These are phyloP conservation scores for Sechiopsis laciniata DNA, from an alignment of 306 rosid species.

Conservation along the genomic window DNA sequence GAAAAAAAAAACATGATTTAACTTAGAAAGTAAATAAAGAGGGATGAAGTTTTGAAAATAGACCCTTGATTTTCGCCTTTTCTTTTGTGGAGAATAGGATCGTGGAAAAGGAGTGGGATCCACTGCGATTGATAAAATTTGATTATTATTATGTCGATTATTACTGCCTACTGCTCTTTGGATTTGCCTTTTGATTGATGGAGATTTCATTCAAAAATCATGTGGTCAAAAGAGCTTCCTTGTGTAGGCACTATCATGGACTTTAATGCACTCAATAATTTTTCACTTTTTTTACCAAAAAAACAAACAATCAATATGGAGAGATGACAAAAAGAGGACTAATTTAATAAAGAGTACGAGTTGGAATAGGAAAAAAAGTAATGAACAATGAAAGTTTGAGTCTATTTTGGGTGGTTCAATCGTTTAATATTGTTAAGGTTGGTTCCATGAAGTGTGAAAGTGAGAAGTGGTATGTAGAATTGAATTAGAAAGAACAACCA, in stretches of 20 bases:
- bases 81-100: not conserved
- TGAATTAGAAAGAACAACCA: too few species aligned
- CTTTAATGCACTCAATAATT: not conserved
- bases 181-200: not conserved
- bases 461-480: too few species aligned
- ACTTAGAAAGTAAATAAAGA: too few species aligned
- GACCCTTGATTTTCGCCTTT: not conserved
- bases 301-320: not conserved
- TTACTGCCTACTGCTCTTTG: not conserved
- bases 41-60: not conserved
- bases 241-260: not conserved
- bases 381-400: too few species aligned
- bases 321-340: not conserved
- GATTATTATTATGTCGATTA: not conserved
- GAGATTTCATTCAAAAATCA: slow-evolving; percentile 8
- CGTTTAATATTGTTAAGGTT: too few species aligned
- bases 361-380: not conserved
- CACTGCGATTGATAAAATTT: not conserved
- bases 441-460: too few species aligned
- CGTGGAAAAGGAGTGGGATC: not conserved
- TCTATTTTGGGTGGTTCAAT: too few species aligned
- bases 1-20: too few species aligned
- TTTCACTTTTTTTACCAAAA: not conserved
- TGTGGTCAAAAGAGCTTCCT: not conserved
- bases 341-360: not conserved